Percentiles rank a stretch among this genome's conserved stretches.
phyloP scores from a whole-genome alignment of 1,284 basidiomycete genomes.

The Trametes sp. region DNA sequence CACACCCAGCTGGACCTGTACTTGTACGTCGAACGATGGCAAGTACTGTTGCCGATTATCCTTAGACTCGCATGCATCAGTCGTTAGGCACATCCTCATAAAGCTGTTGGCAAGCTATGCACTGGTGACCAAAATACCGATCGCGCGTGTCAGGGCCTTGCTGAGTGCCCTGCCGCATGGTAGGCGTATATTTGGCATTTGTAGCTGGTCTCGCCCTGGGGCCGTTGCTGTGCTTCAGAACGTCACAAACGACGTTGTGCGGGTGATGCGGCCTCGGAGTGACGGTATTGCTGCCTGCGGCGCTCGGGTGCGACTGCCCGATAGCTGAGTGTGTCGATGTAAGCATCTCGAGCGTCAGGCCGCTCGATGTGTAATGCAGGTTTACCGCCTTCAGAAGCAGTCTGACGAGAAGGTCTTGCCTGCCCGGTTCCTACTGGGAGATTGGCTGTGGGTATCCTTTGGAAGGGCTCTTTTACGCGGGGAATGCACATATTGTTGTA shows the following conservation, averaged over 20 bases:
- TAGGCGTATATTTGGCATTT: not conserved
- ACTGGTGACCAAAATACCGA: not conserved
- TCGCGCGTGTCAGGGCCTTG: not conserved
- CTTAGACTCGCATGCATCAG: not conserved
- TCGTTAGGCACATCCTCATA: not conserved
- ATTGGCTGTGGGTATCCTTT: no score
- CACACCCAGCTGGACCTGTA: not conserved
- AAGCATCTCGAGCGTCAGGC: no score
- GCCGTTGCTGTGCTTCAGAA: not conserved
- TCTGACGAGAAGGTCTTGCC: no score
- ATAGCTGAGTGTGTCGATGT: no score
- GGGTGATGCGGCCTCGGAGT: not conserved
- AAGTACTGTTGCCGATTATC: not conserved
- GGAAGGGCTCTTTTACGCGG: no score
- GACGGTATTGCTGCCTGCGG: no score
- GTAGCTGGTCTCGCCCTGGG: not conserved
- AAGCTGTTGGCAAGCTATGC: not conserved
- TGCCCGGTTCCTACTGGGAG: no score
- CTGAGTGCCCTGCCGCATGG: no score
- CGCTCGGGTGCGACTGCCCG: not conserved
- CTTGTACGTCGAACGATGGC: no score
- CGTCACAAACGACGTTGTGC: not conserved
- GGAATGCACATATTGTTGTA: no score
- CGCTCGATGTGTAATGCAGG: no score
- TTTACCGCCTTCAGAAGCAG: no score